Percentiles rank a stretch among this genome's conserved stretches.
These are phyloP conservation scores for Zasmidium angulare DNA, from an alignment of 2,329 filamentous ascomycete species.

Conservation along the genomic window DNA sequence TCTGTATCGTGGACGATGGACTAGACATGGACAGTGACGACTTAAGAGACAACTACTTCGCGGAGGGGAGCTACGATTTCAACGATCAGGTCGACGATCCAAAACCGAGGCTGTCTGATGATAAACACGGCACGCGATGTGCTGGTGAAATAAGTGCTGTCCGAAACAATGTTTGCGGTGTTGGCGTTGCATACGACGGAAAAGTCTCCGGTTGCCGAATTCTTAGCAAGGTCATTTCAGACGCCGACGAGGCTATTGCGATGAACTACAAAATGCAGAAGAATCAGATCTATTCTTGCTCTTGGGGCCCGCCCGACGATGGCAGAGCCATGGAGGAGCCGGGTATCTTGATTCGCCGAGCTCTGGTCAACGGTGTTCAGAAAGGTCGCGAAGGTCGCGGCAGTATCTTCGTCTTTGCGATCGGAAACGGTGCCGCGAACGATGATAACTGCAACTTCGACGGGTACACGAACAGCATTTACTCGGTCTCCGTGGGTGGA, in stretches of 20 bases:
- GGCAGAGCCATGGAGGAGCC: slow-evolving; percentile 92
- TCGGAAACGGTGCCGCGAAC: slow-evolving; percentile 82
- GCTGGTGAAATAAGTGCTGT: slow-evolving; percentile 91
- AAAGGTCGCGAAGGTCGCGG: slow-evolving; percentile 80
- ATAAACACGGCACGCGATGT: slow-evolving; percentile 89
- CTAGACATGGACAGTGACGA: slow-evolving; percentile 95
- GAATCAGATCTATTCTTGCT: slow-evolving; percentile 98
- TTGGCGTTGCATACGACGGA: slow-evolving; percentile 93
- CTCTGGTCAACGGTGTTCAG: slow-evolving; percentile 90
- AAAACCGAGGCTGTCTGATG: slow-evolving; percentile 77
- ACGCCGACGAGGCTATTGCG: slow-evolving; percentile 86
- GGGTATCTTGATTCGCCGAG: slow-evolving; percentile 79
- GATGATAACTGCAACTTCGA: slow-evolving; percentile 99
- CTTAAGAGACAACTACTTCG: slow-evolving; percentile 89
- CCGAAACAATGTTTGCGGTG: slow-evolving; percentile 88
- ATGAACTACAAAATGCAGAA: slow-evolving; percentile 90
- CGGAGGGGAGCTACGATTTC: slow-evolving; percentile 90
- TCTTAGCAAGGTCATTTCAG: slow-evolving; percentile 83
- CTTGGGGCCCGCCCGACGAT: slow-evolving; percentile 95
- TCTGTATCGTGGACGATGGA: slow-evolving; percentile 94
- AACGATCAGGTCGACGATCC: slow-evolving; percentile 82
- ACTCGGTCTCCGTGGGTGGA: slow-evolving; percentile 94
- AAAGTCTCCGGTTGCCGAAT: slow-evolving; percentile 91
- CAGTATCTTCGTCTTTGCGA: slow-evolving; percentile 94
- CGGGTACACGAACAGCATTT: slow-evolving; percentile 98